Evolutionary conservation across 2,329 filamentous ascomycete species (phyloP), one percentile per base, ranked within the genome.

Genomic region (Arthrobotrys megalospora): DNA sequence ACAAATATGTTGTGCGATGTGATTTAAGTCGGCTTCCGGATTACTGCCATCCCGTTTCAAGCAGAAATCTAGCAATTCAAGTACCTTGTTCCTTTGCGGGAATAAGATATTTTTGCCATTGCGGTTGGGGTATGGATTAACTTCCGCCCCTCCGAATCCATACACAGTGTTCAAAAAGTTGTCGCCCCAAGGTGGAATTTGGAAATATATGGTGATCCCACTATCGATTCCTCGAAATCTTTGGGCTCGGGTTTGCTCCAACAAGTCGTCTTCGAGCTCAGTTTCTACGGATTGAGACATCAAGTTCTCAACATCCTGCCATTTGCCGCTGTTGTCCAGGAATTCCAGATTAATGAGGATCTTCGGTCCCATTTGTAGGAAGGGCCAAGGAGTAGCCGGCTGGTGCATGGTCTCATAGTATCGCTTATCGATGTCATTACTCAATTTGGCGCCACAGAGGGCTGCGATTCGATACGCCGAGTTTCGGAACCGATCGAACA

Each of bases 321-420:
- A 45, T 12, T 16, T 12, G 41, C 41, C 41, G 14, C 6, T 16
- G 6, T 10, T 16, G 6, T 45, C n/a, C 41, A 45, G 41, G 3
- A 45, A 16, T 6, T 45, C n/a, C 41, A 45, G 14, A 2, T 16
- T 12, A 12, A 16, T 16, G 2, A 45, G 12, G 5, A 60, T 38
- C 11, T 60, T 69, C 10, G 38, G 21, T 4, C 50, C 41, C 19
- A 69, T 32, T 3, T 7, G 5, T 6, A 69, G 24, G 21, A 60
- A 16, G 0, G 65, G 65, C 11, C 47, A 28, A 3, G 36, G 65
- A 36, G 48, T 32, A 5, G 36, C n/a, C 1, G 21, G 7, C 1
- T 58, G 21, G 14, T 47, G 38, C n/a, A 48, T 60, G 7, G 65
- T 60, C 1, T 50, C n/a, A 36, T 58, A 69, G 38, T 58, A 69